Evolutionary conservation across 192 early-diverging fungal species (phyloP).

Genomic region (Gaertneriomyces semiglobifer): DNA sequence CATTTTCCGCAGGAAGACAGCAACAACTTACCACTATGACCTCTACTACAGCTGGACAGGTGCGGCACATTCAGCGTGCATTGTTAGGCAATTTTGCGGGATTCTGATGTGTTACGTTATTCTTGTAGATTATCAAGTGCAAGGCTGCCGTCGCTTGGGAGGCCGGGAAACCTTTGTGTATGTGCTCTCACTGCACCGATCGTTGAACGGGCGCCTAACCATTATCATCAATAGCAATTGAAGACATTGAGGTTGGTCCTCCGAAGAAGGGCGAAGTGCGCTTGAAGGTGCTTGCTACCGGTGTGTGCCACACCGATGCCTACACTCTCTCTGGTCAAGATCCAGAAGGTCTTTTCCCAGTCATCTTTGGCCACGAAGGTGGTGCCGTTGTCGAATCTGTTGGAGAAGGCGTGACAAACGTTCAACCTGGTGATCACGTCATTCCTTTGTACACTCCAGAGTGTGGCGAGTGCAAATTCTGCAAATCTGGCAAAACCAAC

Average conservation of each 20-base stretch:
- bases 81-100: too few species aligned
- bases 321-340: slow-evolving; percentile 86
- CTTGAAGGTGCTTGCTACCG: slow-evolving; percentile 86
- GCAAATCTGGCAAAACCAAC: slow-evolving; percentile 95
- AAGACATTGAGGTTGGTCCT: slow-evolving; percentile 91
- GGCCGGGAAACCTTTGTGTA: slow-evolving; percentile 86
- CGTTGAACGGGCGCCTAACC: too few species aligned
- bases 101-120: slow-evolving; percentile 4
- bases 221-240: slow-evolving; percentile 58
- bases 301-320: slow-evolving; percentile 89
- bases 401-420: slow-evolving; percentile 88
- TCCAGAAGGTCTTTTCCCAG: slow-evolving; percentile 78
- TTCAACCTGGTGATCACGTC: slow-evolving; percentile 90
- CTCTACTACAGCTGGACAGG: too few species aligned
- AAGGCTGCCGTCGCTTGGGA: slow-evolving; percentile 96
- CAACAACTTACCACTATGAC: too few species aligned
- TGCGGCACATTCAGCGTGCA: too few species aligned
- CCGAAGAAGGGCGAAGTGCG: slow-evolving; percentile 91
- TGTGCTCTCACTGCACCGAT: slow-evolving; percentile 25
- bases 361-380: slow-evolving; percentile 93
- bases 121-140: slow-evolving; percentile 53
- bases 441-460: slow-evolving; percentile 80
- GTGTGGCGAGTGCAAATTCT: slow-evolving; percentile 96
- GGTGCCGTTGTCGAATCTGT: slow-evolving; percentile 93
- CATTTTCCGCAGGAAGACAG: too few species aligned